phyloP scores from a whole-genome alignment of 2,329 filamentous ascomycete species.

The Xylaria hypoxylon region DNA sequence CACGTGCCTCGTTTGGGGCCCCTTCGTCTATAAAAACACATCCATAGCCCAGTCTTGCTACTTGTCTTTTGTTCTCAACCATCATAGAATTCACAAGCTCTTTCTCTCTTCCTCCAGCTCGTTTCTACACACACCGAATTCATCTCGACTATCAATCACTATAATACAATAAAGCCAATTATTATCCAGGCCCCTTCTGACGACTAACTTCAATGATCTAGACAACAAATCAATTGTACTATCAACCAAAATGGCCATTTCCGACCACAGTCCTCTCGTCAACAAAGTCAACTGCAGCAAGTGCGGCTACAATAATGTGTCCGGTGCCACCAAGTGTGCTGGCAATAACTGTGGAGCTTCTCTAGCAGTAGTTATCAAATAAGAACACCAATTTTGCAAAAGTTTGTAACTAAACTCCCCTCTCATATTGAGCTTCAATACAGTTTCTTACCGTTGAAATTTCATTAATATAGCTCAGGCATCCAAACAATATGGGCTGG shows the following conservation, averaged over 20 bases:
- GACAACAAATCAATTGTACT: background rate
- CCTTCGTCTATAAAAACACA: background rate
- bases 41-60: conserved; percentile 1
- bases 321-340: background rate
- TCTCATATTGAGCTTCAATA: conserved; percentile 3
- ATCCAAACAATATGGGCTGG: background rate
- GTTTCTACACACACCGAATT: background rate
- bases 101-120: background rate
- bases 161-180: background rate
- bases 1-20: background rate
- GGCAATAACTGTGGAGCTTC: background rate
- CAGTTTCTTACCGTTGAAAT: background rate
- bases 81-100: background rate
- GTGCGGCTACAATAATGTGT: conserved; percentile 1
- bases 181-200: background rate
- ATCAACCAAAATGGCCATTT: conserved; percentile 2
- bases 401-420: background rate
- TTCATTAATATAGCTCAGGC: background rate
- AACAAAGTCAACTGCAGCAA: background rate
- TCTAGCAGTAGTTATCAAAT: background rate
- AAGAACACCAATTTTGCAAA: background rate
- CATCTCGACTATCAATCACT: conserved; percentile 3
- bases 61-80: conserved; percentile 5
- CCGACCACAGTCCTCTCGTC: background rate
- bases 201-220: background rate